Evolutionary conservation across 495 filamentous ascomycete genomes (phyloP).

Genomic region (Schizothecium vesticola): DNA sequence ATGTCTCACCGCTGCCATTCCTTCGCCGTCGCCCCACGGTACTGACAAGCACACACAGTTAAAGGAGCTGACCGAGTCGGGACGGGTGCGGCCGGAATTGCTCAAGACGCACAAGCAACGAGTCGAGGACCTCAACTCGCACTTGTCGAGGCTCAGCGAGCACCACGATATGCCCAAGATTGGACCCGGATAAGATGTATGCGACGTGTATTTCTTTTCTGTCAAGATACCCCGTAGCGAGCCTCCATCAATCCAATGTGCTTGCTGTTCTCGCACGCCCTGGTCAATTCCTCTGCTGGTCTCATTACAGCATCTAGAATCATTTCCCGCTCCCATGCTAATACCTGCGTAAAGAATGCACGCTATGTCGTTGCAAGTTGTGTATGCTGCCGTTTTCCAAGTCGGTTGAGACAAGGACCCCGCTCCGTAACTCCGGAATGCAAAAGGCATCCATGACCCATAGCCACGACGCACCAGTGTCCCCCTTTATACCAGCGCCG

Average conservation of each 20-base stretch:
- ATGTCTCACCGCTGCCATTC: conserved; percentile 28
- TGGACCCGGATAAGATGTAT: conserved; percentile 56
- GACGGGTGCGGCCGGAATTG: conserved; percentile 54
- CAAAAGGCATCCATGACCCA: not conserved
- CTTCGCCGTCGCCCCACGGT: too few relatives aligned
- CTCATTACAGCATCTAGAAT: conserved; percentile 1
- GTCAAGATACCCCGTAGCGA: conserved; percentile 1
- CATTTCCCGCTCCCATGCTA: not conserved
- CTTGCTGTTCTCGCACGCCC: not conserved
- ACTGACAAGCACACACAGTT: conserved; percentile 42
- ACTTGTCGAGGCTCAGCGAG: conserved; percentile 84
- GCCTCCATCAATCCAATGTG: not conserved
- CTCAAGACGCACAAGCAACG: conserved; percentile 95
- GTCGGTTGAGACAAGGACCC: not conserved
- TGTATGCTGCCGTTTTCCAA: not conserved
- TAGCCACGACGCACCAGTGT: not conserved
- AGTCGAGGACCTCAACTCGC: conserved; percentile 92
- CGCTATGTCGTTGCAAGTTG: not conserved
- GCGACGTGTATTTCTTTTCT: not conserved
- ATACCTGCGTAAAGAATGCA: not conserved
- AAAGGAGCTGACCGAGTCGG: conserved; percentile 55
- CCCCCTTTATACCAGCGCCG: conserved; percentile 9
- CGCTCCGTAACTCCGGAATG: conserved; percentile 14
- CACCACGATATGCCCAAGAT: conserved; percentile 97
- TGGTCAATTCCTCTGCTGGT: not conserved